Percentiles rank a stretch among this genome's conserved stretches.
Evolutionary conservation across 179 eudicot genomes (phyloP).

Genomic region (Heliamphora pulchella): DNA sequence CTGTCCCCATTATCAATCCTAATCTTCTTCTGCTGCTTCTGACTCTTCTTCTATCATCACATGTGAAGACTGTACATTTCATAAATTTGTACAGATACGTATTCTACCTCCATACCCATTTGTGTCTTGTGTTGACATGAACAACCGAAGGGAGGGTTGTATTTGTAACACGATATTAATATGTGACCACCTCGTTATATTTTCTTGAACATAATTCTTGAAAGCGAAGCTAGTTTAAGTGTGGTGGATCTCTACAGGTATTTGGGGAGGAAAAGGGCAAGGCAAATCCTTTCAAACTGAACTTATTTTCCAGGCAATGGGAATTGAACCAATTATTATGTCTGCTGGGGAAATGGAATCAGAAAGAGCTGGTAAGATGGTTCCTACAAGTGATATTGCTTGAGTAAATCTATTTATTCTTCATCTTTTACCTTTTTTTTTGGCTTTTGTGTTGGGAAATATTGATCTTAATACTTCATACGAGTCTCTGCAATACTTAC

Average conservation of each 20-base stretch:
- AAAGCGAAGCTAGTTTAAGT: conserved; percentile 7
- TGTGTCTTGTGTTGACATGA: background rate
- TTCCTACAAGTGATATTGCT: background rate
- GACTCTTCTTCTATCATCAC: background rate
- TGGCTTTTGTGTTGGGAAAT: background rate
- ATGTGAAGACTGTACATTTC: background rate
- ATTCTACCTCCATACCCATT: conserved; percentile 1
- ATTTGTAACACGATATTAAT: background rate
- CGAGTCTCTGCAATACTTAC: background rate
- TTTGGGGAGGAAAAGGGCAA: conserved; percentile 99
- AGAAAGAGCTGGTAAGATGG: conserved; percentile 73
- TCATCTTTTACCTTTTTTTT: background rate
- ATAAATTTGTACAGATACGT: background rate
- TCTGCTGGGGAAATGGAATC: conserved; percentile 98
- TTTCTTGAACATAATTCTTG: background rate
- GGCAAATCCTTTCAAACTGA: conserved; percentile 98
- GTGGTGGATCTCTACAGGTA: conserved; percentile 37
- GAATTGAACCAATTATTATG: conserved; percentile 87
- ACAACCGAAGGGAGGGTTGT: background rate
- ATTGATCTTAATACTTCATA: background rate
- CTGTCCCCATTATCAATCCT: background rate
- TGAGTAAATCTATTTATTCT: background rate
- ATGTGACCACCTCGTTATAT: background rate
- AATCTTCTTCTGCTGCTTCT: too few species aligned
- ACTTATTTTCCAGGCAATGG: conserved; percentile 84